Percentiles rank a stretch among this genome's conserved stretches.
phyloP scores from a whole-genome alignment of 306 rosid genomes.

The Lagenaria siceraria region DNA sequence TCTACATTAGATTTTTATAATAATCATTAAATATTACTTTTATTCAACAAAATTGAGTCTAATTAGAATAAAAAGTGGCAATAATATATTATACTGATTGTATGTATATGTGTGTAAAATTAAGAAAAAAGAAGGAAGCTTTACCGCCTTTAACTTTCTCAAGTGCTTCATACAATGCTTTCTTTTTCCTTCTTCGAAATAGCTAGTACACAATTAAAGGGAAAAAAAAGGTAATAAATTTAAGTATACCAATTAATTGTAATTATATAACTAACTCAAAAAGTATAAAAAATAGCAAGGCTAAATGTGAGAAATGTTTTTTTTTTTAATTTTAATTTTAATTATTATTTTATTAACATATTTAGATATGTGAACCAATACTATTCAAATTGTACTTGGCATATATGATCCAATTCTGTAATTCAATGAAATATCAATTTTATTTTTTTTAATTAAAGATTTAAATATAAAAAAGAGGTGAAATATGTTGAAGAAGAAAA shows the following conservation, averaged over 20 bases:
- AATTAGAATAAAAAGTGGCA: too few species aligned
- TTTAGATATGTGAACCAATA: not conserved
- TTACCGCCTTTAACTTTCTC: conserved; percentile 82
- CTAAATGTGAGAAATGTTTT: too few species aligned
- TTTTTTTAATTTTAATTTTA: too few species aligned
- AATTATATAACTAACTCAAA: not conserved
- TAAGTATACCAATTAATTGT: not conserved
- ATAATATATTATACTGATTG: too few species aligned
- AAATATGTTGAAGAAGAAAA: too few species aligned
- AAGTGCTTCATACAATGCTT: conserved; percentile 77
- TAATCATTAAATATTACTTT: not conserved
- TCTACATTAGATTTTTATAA: too few species aligned
- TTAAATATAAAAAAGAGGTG: too few species aligned
- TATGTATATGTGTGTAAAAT: not conserved
- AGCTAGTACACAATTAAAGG: conserved; percentile 10
- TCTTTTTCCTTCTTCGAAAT: conserved; percentile 45
- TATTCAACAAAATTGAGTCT: not conserved
- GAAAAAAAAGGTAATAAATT: not conserved
- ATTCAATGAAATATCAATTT: too few species aligned
- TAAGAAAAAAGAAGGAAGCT: not conserved
- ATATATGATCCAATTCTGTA: too few species aligned
- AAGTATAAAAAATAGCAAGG: not conserved
- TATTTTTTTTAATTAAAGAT: too few species aligned
- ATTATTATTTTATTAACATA: not conserved
- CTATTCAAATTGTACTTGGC: too few species aligned